Evolutionary conservation across 345 rosid genomes (phyloP).

Genomic region (Zanthoxylum bungeanum): DNA sequence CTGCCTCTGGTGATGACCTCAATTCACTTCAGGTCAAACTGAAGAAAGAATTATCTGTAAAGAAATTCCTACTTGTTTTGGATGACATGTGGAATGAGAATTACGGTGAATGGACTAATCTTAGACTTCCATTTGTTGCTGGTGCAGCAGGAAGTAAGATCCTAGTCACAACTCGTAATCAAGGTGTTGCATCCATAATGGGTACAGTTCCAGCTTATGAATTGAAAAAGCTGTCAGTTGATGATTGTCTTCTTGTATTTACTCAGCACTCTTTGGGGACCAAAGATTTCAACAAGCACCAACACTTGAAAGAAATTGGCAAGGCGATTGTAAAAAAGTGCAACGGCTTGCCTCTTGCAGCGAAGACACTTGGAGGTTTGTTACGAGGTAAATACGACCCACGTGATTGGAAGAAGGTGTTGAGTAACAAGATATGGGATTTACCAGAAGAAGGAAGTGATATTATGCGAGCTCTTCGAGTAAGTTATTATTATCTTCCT

Average conservation of each 20-base stretch:
- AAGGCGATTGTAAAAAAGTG: neutral
- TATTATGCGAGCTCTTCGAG: neutral
- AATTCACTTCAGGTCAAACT: constrained; percentile 1
- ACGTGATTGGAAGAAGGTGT: neutral
- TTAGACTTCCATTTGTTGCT: neutral
- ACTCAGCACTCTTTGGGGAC: neutral
- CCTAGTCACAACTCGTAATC: neutral
- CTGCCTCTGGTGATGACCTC: neutral
- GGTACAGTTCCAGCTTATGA: neutral
- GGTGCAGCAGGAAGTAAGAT: neutral
- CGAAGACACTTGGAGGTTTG: too few species aligned
- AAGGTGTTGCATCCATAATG: neutral
- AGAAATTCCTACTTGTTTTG: too few species aligned
- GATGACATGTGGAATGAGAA: neutral
- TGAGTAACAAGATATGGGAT: neutral
- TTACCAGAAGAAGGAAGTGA: neutral
- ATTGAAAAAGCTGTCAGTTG: neutral
- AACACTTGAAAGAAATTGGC: neutral
- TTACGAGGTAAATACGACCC: neutral
- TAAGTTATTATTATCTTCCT: neutral
- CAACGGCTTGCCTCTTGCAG: too few species aligned
- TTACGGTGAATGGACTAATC: neutral
- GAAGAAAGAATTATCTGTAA: too few species aligned
- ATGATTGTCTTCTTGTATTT: neutral
- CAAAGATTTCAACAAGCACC: neutral